Conservation (phyloP, 148 eudicot genomes). For the Arbutus unedo region DNA sequence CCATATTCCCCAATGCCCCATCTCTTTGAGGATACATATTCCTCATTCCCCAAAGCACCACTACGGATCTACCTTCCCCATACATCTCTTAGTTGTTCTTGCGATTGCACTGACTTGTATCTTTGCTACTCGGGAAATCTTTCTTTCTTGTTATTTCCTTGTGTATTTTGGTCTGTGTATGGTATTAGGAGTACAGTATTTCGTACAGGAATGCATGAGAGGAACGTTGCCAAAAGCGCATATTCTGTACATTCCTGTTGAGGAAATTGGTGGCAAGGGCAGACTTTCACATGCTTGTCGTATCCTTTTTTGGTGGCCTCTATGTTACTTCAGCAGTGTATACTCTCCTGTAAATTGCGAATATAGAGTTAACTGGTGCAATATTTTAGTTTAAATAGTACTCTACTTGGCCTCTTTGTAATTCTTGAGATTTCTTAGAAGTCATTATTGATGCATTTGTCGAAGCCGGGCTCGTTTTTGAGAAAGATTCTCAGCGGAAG, state of each 20-base stretch:
- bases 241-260: slow-evolving; percentile 78
- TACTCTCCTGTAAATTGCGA: not conserved
- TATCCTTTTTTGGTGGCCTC: slow-evolving; percentile 47
- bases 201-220: slow-evolving; percentile 67
- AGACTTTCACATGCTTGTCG: slow-evolving; percentile 78
- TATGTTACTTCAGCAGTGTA: not conserved
- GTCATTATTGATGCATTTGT: slow-evolving; percentile 71
- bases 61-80: not conserved
- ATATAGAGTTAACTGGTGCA: not conserved
- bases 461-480: slow-evolving; percentile 81
- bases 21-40: not conserved
- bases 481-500: slow-evolving; percentile 47
- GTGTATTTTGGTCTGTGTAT: not conserved
- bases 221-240: slow-evolving; percentile 66
- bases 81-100: not conserved
- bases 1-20: not conserved
- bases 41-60: not conserved
- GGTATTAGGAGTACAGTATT: not conserved
- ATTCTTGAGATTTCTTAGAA: slow-evolving; percentile 64
- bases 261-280: slow-evolving; percentile 72
- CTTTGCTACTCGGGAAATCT: not conserved
- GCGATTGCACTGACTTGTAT: not conserved
- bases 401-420: slow-evolving; percentile 15
- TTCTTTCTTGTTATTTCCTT: not conserved
- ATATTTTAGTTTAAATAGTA: not conserved